Base-by-base conservation (phyloP, 2,329 filamentous ascomycete species). In the Metarhizium humberi region DNA sequence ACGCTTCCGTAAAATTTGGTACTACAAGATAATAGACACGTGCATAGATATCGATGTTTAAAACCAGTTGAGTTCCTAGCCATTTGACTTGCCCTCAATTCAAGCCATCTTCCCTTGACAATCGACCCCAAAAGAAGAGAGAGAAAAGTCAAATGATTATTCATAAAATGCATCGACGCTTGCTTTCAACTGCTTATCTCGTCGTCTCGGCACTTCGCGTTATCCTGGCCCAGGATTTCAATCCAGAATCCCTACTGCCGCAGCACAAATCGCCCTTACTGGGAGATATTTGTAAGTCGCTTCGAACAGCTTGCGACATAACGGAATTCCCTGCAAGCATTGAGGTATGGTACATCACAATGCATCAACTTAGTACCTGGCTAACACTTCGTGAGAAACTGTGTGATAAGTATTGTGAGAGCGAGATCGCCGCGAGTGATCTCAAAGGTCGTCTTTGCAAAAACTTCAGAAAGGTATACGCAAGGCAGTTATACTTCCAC, bases 381-480 rank as follows among this genome's bases (percentile, higher is more conserved):
- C 40, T 46, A n/a, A 54, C 51, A n/a, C 6, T 4, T 10, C 14
- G 7, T 30, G 18, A 58, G 56, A 58, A 53, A 52, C 6, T 54
- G 29, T 58, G 56, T 25, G 29, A 38, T 3, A 20, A 51, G 14
- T 45, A 49, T 40, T 58, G 56, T 30, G 56, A 58, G 43, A 58
- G 29, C 20, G 42, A 20, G 30, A 54, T 58, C 32, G 54, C 54
- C 32, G 51, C 53, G 32, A 49, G 40, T 13, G 11, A 51, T 4
- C 49, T 58, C 48, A 45, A 50, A 32, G 48, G 7, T n/a, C 42
- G 43, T 5, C 36, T 58, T 20, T 56, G 56, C 43, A 50, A 40
- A 30, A 7, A 46, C 36, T 56, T 58, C 42, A 58, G 55, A 48
- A 36, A 53, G 42, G 56, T 58, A 52, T 30, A 40, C 20, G 11